phyloP scores from a whole-genome alignment of 768 basidiomycete species.

The Pleurotus platypus region DNA sequence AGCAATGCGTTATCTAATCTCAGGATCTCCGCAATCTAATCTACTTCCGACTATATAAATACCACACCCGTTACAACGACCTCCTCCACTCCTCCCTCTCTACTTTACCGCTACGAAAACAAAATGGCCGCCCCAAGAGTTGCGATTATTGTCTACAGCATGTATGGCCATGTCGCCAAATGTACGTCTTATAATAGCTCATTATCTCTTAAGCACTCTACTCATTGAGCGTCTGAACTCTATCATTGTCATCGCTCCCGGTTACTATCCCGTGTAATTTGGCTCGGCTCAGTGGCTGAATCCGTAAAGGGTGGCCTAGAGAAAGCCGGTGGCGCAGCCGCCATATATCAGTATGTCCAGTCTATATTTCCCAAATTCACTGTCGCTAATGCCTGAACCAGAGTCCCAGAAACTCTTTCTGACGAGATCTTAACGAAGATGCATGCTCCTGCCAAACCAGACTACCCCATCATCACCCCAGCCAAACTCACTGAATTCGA shows the following conservation, averaged over 20 bases:
- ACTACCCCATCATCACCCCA: constrained; percentile 66
- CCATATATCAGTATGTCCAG: constrained; percentile 50
- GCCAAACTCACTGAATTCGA: constrained; percentile 55
- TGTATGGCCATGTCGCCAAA: constrained; percentile 72
- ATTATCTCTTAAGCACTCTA: not conserved
- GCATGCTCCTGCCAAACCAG: constrained; percentile 67
- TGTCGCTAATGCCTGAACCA: constrained; percentile 18
- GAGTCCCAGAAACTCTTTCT: constrained; percentile 77
- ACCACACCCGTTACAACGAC: too few relatives aligned
- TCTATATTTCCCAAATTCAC: not conserved
- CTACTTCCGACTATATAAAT: too few relatives aligned
- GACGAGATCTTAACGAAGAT: constrained; percentile 63
- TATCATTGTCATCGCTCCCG: not conserved
- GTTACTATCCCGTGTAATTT: too few relatives aligned
- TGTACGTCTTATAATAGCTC: constrained; percentile 34
- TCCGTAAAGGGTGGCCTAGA: constrained; percentile 44
- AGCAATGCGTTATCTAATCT: too few relatives aligned
- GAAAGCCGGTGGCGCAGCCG: constrained; percentile 43
- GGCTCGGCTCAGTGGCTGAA: constrained; percentile 50
- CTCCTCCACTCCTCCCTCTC: not conserved
- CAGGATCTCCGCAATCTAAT: too few relatives aligned
- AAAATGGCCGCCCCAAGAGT: constrained; percentile 40
- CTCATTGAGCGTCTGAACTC: not conserved
- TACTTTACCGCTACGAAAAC: not conserved
- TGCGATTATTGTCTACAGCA: constrained; percentile 70